phyloP scores from a whole-genome alignment of 116 monocot species.

The Trichopus zeylanicus region DNA sequence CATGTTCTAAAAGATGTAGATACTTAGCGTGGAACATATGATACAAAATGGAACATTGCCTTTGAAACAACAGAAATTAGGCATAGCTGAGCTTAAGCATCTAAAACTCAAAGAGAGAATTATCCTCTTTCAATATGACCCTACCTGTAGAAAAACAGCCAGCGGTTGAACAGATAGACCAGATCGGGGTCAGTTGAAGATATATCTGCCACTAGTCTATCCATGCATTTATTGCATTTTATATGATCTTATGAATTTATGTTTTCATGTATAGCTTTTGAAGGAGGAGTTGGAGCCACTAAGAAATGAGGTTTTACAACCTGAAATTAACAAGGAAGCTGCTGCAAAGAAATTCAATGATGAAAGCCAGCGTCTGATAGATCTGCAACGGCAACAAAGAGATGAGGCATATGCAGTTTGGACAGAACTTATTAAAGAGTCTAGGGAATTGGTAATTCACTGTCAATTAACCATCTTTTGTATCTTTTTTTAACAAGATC shows the following conservation, averaged over 20 bases:
- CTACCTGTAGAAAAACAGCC: conserved; percentile 41
- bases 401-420: too few relatives aligned
- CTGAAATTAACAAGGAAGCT: conserved; percentile 21
- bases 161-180: conserved; percentile 45
- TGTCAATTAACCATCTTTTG: too few relatives aligned
- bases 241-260: conserved; percentile 1
- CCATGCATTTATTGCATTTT: background rate
- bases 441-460: too few relatives aligned
- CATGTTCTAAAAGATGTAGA: conserved; percentile 26
- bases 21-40: conserved; percentile 40
- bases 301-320: conserved; percentile 16
- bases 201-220: conserved; percentile 7
- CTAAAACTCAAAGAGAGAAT: conserved; percentile 52
- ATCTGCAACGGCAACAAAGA: too few relatives aligned
- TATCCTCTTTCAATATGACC: conserved; percentile 36
- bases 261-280: conserved; percentile 31
- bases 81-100: conserved; percentile 65
- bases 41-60: conserved; percentile 68
- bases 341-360: conserved; percentile 30
- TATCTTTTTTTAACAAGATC: too few relatives aligned
- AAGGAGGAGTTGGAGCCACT: conserved; percentile 57
- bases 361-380: conserved; percentile 19
- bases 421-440: too few relatives aligned
- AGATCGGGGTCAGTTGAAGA: conserved; percentile 46
- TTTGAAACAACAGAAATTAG: conserved; percentile 64